phyloP scores from a whole-genome alignment of 2,329 filamentous ascomycete genomes.

The Fusarium bulbicola region DNA sequence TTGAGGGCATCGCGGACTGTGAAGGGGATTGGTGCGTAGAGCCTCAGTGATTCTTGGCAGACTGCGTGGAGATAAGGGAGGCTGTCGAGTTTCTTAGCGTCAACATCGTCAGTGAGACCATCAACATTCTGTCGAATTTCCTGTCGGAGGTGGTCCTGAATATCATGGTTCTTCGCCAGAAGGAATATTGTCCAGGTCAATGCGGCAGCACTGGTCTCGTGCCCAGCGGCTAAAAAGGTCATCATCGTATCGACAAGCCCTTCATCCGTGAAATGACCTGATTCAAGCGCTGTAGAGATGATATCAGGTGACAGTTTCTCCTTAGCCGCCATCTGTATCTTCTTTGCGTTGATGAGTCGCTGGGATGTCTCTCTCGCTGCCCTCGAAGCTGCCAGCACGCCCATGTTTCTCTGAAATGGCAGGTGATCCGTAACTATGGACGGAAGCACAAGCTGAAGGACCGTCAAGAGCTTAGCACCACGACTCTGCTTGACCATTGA shows the following conservation, averaged over 20 bases:
- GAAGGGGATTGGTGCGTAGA: conserved; percentile 50
- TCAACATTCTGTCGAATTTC: conserved; percentile 51
- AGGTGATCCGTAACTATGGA: conserved; percentile 27
- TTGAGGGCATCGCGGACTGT: conserved; percentile 44
- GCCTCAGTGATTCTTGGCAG: conserved; percentile 54
- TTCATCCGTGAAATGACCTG: conserved; percentile 39
- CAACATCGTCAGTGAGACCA: conserved; percentile 40
- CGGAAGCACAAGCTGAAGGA: conserved; percentile 24
- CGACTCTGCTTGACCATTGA: conserved; percentile 43
- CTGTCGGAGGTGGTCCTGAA: conserved; percentile 50
- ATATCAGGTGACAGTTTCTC: conserved; percentile 48
- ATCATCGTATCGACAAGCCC: conserved; percentile 24
- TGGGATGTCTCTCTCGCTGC: conserved; percentile 34
- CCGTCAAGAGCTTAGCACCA: conserved; percentile 13
- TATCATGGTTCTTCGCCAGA: conserved; percentile 47
- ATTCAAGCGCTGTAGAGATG: conserved; percentile 48
- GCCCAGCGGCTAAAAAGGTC: conserved; percentile 44
- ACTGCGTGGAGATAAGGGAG: conserved; percentile 54
- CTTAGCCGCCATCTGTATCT: conserved; percentile 29
- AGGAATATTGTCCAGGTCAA: conserved; percentile 54
- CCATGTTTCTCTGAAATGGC: conserved; percentile 27
- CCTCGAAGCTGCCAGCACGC: conserved; percentile 17
- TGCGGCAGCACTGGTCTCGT: conserved; percentile 55
- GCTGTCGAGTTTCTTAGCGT: conserved; percentile 45
- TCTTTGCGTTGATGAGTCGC: conserved; percentile 47